These are phyloP conservation scores for Bruguiera parviflora DNA, from an alignment of 345 rosid genomes.

Conservation along the genomic window DNA sequence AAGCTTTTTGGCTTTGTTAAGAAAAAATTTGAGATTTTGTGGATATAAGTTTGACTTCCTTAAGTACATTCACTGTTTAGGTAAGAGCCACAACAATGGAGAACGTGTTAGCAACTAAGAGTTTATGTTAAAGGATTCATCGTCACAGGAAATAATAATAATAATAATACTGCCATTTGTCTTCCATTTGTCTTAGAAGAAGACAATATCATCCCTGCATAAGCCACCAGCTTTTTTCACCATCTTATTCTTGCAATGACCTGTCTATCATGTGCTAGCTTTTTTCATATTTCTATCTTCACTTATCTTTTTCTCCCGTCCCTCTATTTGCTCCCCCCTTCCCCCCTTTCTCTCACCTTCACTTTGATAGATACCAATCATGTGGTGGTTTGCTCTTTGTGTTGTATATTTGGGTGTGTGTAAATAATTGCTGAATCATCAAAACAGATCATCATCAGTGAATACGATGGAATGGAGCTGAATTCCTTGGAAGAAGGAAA, in stretches of 20 bases:
- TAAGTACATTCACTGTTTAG: too few species aligned
- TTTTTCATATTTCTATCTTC: constrained; percentile 16
- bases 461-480: neutral
- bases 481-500: constrained; percentile 32
- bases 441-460: constrained; percentile 11
- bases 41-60: too few species aligned
- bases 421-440: constrained; percentile 37
- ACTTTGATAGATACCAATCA: constrained; percentile 4
- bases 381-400: neutral
- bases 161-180: too few species aligned
- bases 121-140: neutral
- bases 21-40: too few species aligned
- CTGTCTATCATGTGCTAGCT: constrained; percentile 49
- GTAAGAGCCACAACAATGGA: too few species aligned
- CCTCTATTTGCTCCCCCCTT: constrained; percentile 2
- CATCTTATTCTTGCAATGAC: constrained; percentile 38
- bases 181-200: constrained; percentile 39
- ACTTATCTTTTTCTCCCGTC: neutral
- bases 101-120: too few species aligned
- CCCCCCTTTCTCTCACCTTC: constrained; percentile 18
- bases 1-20: too few species aligned
- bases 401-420: constrained; percentile 6
- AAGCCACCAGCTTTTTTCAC: constrained; percentile 39
- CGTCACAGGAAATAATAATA: too few species aligned
- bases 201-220: constrained; percentile 50